Percentiles rank a stretch among this genome's conserved stretches.
Conservation (phyloP, 2,329 filamentous ascomycete species). For the Epichloe festucae region DNA sequence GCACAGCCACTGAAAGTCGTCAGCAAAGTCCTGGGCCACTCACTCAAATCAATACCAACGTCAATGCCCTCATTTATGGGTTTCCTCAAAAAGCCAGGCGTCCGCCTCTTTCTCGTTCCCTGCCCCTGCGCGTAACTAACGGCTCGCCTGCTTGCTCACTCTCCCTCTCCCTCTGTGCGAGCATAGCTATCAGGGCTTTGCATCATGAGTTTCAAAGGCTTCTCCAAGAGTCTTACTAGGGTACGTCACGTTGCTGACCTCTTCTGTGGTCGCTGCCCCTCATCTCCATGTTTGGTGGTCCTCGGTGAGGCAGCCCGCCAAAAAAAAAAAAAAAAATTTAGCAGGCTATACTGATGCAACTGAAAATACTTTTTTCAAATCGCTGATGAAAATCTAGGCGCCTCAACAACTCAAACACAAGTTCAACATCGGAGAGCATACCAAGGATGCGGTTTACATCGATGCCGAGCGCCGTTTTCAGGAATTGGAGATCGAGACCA, state of each 20-base stretch:
- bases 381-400: slow-evolving; percentile 37
- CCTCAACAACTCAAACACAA: slow-evolving; percentile 83
- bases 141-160: not conserved
- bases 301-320: not conserved
- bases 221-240: slow-evolving; percentile 78
- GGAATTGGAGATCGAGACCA: slow-evolving; percentile 90
- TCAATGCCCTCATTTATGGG: slow-evolving; percentile 4
- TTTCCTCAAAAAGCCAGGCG: slow-evolving; percentile 2
- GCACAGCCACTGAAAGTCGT: slow-evolving; percentile 9
- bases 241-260: slow-evolving; percentile 35
- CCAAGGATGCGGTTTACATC: slow-evolving; percentile 87
- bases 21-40: not conserved
- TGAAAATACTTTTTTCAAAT: not conserved
- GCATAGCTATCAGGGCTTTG: not conserved
- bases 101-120: not conserved
- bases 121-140: slow-evolving; percentile 1
- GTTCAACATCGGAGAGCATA: slow-evolving; percentile 92
- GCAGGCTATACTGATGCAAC: not conserved
- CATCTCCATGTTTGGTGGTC: slow-evolving; percentile 10
- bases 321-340: too few species aligned
- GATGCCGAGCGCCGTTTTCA: slow-evolving; percentile 90
- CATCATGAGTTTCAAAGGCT: slow-evolving; percentile 91
- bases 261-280: slow-evolving; percentile 15
- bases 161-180: not conserved
- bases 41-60: not conserved